Conservation (phyloP, 306 rosid genomes). For the Cucumis cinereus region DNA sequence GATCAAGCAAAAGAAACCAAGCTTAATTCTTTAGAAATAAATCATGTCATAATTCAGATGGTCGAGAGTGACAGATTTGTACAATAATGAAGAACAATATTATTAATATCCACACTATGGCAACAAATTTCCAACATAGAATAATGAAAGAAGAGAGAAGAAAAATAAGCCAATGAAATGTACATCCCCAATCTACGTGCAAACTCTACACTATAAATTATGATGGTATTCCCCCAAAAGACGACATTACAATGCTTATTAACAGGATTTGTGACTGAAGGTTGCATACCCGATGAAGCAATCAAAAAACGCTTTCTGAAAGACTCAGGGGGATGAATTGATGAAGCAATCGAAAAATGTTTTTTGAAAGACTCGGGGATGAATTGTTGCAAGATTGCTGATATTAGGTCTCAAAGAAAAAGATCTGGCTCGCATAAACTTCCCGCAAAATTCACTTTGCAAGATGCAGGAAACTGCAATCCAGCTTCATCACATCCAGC, state of each 20-base stretch:
- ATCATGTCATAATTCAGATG: background rate
- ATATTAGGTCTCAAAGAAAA: slow-evolving; percentile 19
- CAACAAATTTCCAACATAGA: background rate
- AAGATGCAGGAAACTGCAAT: slow-evolving; percentile 49
- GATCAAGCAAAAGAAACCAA: background rate
- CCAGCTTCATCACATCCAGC: slow-evolving; percentile 68
- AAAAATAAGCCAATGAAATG: background rate
- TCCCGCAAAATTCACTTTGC: slow-evolving; percentile 71
- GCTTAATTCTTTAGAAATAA: background rate
- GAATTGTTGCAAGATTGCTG: background rate
- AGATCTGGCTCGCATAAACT: slow-evolving; percentile 43
- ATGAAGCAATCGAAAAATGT: background rate
- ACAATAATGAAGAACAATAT: background rate
- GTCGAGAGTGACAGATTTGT: background rate
- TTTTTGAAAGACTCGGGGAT: background rate
- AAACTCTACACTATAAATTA: background rate
- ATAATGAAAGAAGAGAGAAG: background rate
- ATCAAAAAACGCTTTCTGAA: background rate
- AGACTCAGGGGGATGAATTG: background rate
- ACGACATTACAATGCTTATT: background rate
- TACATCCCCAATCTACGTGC: background rate
- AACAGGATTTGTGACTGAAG: background rate
- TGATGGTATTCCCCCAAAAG: too few relatives aligned
- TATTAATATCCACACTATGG: slow-evolving; percentile 1
- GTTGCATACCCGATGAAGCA: background rate